These are phyloP conservation scores for Quercus aquifolioides DNA, from an alignment of 306 rosid genomes.

Conservation along the genomic window DNA sequence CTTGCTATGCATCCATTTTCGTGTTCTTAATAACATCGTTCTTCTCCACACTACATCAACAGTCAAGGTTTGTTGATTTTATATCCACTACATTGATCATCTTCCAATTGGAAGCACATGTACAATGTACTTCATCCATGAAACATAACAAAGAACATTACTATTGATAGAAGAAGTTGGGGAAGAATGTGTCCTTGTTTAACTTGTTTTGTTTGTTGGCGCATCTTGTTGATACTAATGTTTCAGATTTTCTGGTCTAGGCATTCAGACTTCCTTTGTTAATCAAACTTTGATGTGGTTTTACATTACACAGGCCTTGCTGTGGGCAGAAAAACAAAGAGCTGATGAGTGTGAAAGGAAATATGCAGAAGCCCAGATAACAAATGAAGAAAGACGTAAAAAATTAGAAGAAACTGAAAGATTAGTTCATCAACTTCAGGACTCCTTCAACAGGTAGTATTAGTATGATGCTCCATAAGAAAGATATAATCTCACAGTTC, in stretches of 20 bases:
- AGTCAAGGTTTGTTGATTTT: background rate
- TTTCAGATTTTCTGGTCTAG: background rate
- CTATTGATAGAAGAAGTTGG: background rate
- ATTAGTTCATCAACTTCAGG: slow-evolving; percentile 78
- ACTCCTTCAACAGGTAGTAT: slow-evolving; percentile 83
- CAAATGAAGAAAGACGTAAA: slow-evolving; percentile 52
- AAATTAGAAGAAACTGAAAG: slow-evolving; percentile 71
- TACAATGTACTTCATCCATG: background rate
- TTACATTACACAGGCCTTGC: slow-evolving; percentile 49
- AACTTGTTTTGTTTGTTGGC: background rate
- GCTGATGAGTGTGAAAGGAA: slow-evolving; percentile 68
- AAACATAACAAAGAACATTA: background rate
- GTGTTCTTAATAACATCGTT: background rate
- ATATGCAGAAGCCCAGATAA: slow-evolving; percentile 53
- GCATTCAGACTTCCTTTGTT: slow-evolving; percentile 17
- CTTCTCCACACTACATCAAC: background rate
- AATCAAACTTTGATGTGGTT: slow-evolving; percentile 3
- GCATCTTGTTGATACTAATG: background rate
- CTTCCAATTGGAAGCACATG: background rate
- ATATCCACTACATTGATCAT: background rate
- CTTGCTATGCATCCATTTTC: background rate
- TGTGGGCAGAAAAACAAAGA: slow-evolving; percentile 66
- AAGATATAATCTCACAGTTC: slow-evolving; percentile 15
- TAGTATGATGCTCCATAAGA: slow-evolving; percentile 33
- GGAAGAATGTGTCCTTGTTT: background rate